Conservation (phyloP, 176 grass and related monocot species). For the Musa itinerans region DNA sequence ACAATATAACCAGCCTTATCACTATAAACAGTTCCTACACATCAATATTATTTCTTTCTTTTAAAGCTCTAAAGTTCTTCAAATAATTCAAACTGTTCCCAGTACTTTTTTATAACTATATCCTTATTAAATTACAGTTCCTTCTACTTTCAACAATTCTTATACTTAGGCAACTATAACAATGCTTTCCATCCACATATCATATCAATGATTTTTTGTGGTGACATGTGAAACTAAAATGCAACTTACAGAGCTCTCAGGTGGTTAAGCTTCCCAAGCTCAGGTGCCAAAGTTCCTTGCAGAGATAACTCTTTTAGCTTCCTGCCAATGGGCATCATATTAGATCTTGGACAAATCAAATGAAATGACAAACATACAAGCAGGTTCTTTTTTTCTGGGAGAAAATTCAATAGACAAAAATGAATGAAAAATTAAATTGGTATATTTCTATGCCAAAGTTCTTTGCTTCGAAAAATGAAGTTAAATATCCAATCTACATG, state of each 20-base stretch:
- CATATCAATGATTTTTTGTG: not conserved
- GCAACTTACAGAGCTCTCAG: conserved; percentile 86
- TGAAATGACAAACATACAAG: not conserved
- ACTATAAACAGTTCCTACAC: no score
- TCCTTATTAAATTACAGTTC: no score
- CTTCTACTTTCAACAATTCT: no score
- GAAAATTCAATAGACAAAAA: not conserved
- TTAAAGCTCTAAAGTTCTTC: no score
- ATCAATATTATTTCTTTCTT: no score
- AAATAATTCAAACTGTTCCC: no score
- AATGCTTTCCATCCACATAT: not conserved
- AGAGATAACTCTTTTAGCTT: conserved; percentile 65
- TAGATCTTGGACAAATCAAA: conserved; percentile 3
- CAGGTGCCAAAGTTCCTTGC: conserved; percentile 65
- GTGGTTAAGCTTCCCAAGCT: conserved; percentile 55
- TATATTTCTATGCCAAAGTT: not conserved
- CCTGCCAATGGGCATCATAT: conserved; percentile 36
- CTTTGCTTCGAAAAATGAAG: no score
- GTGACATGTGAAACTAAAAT: not conserved
- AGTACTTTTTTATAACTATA: no score
- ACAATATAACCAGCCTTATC: no score
- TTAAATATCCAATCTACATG: no score
- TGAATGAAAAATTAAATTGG: not conserved
- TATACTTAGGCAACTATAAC: no score
- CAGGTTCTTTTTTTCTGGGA: not conserved